Evolutionary conservation across 768 basidiomycete species (phyloP).

Genomic region (Kwoniella mangroviensis): DNA sequence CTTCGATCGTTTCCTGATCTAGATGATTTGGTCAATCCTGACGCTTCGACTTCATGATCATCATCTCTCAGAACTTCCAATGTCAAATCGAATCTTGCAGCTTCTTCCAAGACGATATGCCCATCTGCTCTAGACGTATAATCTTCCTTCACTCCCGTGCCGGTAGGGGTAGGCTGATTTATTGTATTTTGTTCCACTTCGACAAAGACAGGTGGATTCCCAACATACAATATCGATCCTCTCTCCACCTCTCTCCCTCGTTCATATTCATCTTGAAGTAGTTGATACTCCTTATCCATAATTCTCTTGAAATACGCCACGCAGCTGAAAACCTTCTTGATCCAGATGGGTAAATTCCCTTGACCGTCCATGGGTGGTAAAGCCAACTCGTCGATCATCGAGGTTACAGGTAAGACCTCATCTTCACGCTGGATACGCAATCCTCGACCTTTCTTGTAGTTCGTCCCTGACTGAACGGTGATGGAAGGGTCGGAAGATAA

Average conservation of each 20-base stretch:
- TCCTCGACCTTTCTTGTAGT: constrained; percentile 46
- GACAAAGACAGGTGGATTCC: constrained; percentile 29
- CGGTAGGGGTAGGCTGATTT: constrained; percentile 32
- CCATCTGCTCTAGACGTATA: constrained; percentile 46
- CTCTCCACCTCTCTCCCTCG: neutral
- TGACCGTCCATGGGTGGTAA: constrained; percentile 33
- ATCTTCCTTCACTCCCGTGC: constrained; percentile 22
- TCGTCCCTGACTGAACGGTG: constrained; percentile 33
- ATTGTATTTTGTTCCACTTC: constrained; percentile 18
- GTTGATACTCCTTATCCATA: constrained; percentile 16
- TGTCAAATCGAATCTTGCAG: constrained; percentile 44
- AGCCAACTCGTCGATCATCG: constrained; percentile 35
- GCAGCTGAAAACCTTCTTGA: constrained; percentile 27
- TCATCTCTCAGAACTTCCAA: constrained; percentile 49
- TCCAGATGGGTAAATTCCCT: constrained; percentile 28
- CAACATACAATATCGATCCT: constrained; percentile 27
- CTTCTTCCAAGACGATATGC: constrained; percentile 42
- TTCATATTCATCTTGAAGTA: constrained; percentile 7
- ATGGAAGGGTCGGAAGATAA: constrained; percentile 42
- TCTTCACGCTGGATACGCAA: constrained; percentile 43
- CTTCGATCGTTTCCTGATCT: constrained; percentile 25
- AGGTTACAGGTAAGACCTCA: constrained; percentile 25
- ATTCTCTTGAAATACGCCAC: constrained; percentile 26
- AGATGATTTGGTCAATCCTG: constrained; percentile 15
- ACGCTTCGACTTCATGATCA: constrained; percentile 38